Evolutionary conservation across 495 filamentous ascomycete genomes (phyloP), one percentile per base, ranked within the genome.

Genomic region (Sporormia fimetaria): DNA sequence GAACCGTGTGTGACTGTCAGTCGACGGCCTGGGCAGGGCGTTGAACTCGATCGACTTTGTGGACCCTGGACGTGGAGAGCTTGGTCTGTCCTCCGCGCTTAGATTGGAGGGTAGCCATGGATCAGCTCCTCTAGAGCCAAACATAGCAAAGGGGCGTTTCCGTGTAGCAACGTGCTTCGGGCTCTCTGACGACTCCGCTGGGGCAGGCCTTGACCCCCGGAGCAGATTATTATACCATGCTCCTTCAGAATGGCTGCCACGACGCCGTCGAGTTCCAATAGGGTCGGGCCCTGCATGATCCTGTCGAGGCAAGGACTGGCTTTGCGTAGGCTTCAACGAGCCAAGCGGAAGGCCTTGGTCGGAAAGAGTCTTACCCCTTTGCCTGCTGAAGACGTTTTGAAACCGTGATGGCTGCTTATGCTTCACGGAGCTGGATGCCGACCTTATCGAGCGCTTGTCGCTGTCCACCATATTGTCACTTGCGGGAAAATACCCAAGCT

Each of bases 281-380:
- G 45, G 33, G 28, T 59, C 36, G 32, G 34, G 22, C 12, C 42
- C 36, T 17, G 27, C 16, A 23, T 31, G 47, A 23, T 62, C 59
- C 32, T 63, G 55, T 18, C 61, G 42, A 7, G 62, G 62, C 44
- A 65, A 43, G 11, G 57, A 61, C 22, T 61, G 61, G 27, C 57
- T 64, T 35, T 62, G 54, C 2, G 52, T 40, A 18, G 50, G 38
- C 12, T 56, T 52, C 37, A 65, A 40, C 6, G 53, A 52, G 14
- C 58, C 58, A 14, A 61, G 25, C 2, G 59, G 39, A 8, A 52
- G 56, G 8, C 62, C 60, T 21, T 61, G 55, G 16, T 57, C 56
- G 12, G 51, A 44, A 21, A 55, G 20, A 7, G 57, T 58, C 43
- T 63, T 63, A n/a, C 54, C 60, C 15, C 61, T 47, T 25, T 52